phyloP scores from a whole-genome alignment of 768 basidiomycete species.

The Fomitopsis pulvina region DNA sequence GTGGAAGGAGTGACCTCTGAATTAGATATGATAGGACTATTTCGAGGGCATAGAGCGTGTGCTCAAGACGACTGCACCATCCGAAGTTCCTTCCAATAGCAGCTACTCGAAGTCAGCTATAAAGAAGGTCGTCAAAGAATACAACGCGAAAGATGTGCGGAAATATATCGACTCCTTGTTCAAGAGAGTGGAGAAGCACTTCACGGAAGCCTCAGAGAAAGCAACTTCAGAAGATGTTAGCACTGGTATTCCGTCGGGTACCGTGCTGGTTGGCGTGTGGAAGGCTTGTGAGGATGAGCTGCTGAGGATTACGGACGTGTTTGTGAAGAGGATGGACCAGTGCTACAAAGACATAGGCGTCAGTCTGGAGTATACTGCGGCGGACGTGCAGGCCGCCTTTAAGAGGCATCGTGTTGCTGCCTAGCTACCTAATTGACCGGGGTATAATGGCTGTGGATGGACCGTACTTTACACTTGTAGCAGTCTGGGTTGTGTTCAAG shows the following conservation, averaged over 20 bases:
- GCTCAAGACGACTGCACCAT: slow-evolving; percentile 69
- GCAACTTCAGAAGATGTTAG: slow-evolving; percentile 47
- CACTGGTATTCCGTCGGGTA: slow-evolving; percentile 47
- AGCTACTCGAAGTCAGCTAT: slow-evolving; percentile 70
- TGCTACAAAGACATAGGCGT: slow-evolving; percentile 76
- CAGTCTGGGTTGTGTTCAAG: too few relatives aligned
- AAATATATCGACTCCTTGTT: slow-evolving; percentile 82
- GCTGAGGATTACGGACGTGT: slow-evolving; percentile 62
- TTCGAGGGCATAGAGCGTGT: slow-evolving; percentile 91
- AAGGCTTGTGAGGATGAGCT: slow-evolving; percentile 85
- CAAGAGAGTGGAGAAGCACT: slow-evolving; percentile 95
- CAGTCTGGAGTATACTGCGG: slow-evolving; percentile 63
- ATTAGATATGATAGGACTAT: slow-evolving; percentile 61
- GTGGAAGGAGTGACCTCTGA: not conserved
- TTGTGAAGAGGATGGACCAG: slow-evolving; percentile 59
- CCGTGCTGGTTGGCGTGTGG: slow-evolving; percentile 82
- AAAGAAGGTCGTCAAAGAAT: slow-evolving; percentile 85
- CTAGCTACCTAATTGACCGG: slow-evolving; percentile 7
- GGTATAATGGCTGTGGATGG: not conserved
- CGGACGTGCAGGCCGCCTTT: slow-evolving; percentile 77
- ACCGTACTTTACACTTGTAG: too few relatives aligned
- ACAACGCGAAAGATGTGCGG: slow-evolving; percentile 80
- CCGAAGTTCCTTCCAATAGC: slow-evolving; percentile 68
- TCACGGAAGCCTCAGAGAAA: slow-evolving; percentile 75
- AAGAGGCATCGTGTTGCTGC: slow-evolving; percentile 46